Evolutionary conservation across 805 yeast genomes (phyloP).

Genomic region (Wickerhamomyces xylosicus): DNA sequence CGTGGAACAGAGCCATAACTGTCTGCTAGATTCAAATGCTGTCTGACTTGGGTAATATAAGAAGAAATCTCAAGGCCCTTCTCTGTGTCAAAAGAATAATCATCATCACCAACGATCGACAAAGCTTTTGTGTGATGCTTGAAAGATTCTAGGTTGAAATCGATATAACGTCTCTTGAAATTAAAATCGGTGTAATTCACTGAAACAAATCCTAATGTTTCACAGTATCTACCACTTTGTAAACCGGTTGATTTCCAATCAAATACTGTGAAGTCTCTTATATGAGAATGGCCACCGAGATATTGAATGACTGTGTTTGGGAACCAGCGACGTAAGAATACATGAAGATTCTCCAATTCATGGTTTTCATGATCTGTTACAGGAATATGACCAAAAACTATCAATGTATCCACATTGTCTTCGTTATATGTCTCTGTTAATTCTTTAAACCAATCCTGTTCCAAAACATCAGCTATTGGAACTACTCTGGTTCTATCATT

Average conservation of each 20-base stretch:
- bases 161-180: conserved; percentile 64
- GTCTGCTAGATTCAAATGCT: conserved; percentile 40
- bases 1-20: conserved; percentile 57
- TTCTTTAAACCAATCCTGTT: conserved; percentile 57
- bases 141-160: conserved; percentile 69
- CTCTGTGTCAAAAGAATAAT: conserved; percentile 37
- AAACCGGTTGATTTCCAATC: conserved; percentile 64
- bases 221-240: conserved; percentile 92
- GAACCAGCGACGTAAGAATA: conserved; percentile 40
- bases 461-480: conserved; percentile 42
- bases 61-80: conserved; percentile 41
- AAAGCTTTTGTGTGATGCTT: conserved; percentile 38
- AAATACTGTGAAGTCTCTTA: conserved; percentile 67
- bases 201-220: conserved; percentile 85
- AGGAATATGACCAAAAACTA: conserved; percentile 77
- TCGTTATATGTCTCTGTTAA: conserved; percentile 25
- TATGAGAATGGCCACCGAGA: conserved; percentile 92
- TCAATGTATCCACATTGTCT: conserved; percentile 47
- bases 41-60: conserved; percentile 32
- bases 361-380: conserved; percentile 29
- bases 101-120: background rate
- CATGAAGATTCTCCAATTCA: conserved; percentile 25
- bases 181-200: conserved; percentile 25
- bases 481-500: conserved; percentile 56
- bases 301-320: conserved; percentile 67